Conservation (phyloP, 2,329 filamentous ascomycete species). For the Escovopsis weberi region DNA sequence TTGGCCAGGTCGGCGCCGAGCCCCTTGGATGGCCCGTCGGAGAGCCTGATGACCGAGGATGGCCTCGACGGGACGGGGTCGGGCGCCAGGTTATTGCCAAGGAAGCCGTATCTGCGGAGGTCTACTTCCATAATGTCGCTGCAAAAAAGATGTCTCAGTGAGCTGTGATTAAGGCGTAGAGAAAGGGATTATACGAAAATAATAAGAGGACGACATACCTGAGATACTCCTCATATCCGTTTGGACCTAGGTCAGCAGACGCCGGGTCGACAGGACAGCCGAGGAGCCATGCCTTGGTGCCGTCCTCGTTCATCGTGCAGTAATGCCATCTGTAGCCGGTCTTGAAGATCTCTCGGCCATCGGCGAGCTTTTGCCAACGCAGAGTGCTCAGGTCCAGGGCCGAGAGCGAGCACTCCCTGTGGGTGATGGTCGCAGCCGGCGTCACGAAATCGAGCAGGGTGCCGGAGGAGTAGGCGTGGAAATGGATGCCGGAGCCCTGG, state of each 20-base stretch:
- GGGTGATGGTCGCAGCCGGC: slow-evolving; percentile 72
- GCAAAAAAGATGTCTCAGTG: not conserved
- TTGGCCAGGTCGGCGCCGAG: slow-evolving; percentile 75
- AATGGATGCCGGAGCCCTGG: slow-evolving; percentile 84
- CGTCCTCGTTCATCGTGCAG: slow-evolving; percentile 87
- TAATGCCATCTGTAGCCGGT: slow-evolving; percentile 95
- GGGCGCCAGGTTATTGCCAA: slow-evolving; percentile 59
- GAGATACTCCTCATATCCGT: slow-evolving; percentile 75
- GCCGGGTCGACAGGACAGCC: slow-evolving; percentile 68
- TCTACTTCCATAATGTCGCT: slow-evolving; percentile 89
- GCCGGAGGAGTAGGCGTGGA: slow-evolving; percentile 87
- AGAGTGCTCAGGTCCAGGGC: slow-evolving; percentile 75
- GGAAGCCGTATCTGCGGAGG: slow-evolving; percentile 75
- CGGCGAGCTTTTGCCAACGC: slow-evolving; percentile 88
- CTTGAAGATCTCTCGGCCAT: slow-evolving; percentile 87
- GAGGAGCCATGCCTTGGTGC: slow-evolving; percentile 93
- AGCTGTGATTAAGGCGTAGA: too few relatives aligned
- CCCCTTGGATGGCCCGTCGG: slow-evolving; percentile 44
- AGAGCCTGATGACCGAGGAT: slow-evolving; percentile 29
- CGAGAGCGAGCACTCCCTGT: slow-evolving; percentile 79
- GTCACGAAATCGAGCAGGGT: slow-evolving; percentile 90
- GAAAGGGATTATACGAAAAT: not conserved
- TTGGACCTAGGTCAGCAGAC: slow-evolving; percentile 49
- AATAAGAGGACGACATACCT: slow-evolving; percentile 26
- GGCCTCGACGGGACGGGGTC: slow-evolving; percentile 38